Conservation (phyloP, 371 early-diverging fungal genomes). For the Apophysomyces ossiformis region DNA sequence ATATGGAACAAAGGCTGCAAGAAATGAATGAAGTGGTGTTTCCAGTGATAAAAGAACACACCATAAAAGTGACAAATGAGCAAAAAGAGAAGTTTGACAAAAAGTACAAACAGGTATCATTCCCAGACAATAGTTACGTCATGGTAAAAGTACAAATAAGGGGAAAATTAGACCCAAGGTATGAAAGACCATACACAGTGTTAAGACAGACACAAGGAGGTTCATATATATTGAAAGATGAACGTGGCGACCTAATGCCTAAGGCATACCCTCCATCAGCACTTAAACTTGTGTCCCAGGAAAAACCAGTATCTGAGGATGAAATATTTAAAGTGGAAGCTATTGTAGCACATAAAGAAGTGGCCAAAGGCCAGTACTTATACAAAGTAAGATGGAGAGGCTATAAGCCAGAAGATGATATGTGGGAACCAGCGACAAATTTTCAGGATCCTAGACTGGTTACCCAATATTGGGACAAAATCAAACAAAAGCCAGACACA, state of each 20-base stretch:
- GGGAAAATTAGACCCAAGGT: constrained; percentile 13
- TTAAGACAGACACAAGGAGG: constrained; percentile 17
- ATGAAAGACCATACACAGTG: constrained; percentile 18
- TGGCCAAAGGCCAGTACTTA: not conserved
- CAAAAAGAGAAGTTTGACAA: constrained; percentile 7
- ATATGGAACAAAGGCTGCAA: not conserved
- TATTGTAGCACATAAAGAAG: constrained; percentile 9
- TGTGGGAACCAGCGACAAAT: not conserved
- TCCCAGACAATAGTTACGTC: constrained; percentile 13
- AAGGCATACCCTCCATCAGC: constrained; percentile 10
- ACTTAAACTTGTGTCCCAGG: constrained; percentile 19
- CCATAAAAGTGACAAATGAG: not conserved
- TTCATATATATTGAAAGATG: constrained; percentile 16
- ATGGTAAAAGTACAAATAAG: constrained; percentile 6
- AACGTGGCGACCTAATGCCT: constrained; percentile 1
- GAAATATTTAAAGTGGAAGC: constrained; percentile 18
- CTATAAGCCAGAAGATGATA: constrained; percentile 9
- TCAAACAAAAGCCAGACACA: not conserved
- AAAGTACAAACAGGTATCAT: constrained; percentile 8
- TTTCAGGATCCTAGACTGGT: constrained; percentile 4
- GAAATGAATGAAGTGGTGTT: constrained; percentile 17
- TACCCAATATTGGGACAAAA: constrained; percentile 8
- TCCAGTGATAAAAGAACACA: constrained; percentile 16
- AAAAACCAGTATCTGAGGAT: constrained; percentile 9
- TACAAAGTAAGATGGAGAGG: constrained; percentile 22